Percentiles rank a stretch among this genome's conserved stretches.
These are phyloP conservation scores for Aspergillus puulaauensis DNA, from an alignment of 2,329 filamentous ascomycete genomes.

Conservation along the genomic window DNA sequence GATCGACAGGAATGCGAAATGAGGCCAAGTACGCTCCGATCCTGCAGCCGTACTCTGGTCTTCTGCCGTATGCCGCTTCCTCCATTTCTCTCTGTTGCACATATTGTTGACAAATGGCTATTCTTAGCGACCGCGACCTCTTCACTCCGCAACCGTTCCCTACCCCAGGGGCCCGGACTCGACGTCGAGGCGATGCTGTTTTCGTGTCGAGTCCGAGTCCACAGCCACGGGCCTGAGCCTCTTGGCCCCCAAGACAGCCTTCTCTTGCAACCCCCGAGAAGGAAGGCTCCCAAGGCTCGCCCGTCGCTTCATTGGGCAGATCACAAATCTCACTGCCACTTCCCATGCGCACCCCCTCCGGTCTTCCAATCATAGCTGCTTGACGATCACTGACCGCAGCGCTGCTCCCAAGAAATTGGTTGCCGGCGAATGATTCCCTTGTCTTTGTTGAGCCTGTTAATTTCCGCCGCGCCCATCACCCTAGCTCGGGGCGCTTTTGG, in stretches of 20 bases:
- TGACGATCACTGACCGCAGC: neutral
- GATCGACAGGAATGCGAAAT: neutral
- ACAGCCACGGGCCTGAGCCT: neutral
- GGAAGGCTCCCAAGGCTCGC: neutral
- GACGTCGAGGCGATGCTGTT: neutral
- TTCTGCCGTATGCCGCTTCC: neutral
- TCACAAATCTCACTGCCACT: conserved; percentile 15
- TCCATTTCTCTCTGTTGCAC: neutral
- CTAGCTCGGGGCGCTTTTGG: neutral
- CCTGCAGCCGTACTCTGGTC: neutral
- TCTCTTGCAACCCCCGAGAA: neutral
- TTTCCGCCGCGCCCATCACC: neutral
- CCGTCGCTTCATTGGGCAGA: conserved; percentile 8
- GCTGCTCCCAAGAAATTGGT: neutral
- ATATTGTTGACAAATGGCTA: neutral
- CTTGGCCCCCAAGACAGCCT: neutral
- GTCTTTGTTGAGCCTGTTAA: neutral
- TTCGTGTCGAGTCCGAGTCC: neutral
- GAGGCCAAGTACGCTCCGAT: neutral
- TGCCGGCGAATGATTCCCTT: neutral
- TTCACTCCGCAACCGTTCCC: neutral
- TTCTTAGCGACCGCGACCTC: neutral
- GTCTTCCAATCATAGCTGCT: conserved; percentile 6
- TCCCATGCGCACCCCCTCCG: neutral
- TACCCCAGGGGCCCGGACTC: no score